A percentile compares a stretch with the other conserved stretches of the same genome.
Evolutionary conservation across 78 protist genomes (phyloP).

Genomic region (Blattamonas nauphoetae): DNA sequence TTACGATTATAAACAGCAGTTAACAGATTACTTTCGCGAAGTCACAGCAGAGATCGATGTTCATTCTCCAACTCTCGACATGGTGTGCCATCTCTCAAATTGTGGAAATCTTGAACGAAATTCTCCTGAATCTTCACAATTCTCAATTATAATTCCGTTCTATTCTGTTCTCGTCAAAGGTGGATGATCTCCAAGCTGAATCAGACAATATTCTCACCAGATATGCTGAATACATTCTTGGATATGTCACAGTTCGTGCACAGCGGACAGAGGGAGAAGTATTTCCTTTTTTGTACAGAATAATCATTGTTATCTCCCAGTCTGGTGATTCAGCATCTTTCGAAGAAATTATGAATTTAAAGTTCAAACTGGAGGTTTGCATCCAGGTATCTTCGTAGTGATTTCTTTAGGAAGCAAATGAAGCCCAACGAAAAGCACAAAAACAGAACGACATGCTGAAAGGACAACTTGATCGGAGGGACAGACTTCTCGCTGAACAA

Average conservation of each 20-base stretch:
- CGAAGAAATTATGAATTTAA: background rate
- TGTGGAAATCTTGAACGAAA: background rate
- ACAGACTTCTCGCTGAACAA: background rate
- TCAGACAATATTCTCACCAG: background rate
- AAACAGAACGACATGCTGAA: background rate
- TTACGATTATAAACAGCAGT: background rate
- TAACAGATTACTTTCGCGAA: background rate
- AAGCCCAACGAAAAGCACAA: background rate
- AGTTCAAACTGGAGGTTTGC: background rate
- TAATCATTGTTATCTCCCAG: too few species aligned
- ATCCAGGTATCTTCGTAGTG: background rate
- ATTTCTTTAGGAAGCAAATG: slow-evolving; percentile 7
- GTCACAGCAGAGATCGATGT: background rate
- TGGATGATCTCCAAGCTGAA: background rate
- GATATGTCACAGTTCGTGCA: background rate
- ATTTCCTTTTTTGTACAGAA: background rate
- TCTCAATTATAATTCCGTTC: background rate
- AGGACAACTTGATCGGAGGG: background rate
- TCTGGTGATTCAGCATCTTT: too few species aligned
- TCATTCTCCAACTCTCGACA: background rate
- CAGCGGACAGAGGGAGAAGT: background rate
- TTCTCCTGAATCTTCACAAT: background rate
- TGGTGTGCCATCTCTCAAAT: background rate
- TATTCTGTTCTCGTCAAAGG: background rate
- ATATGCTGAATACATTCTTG: background rate